Evolutionary conservation across 208 protist genomes (phyloP).

Genomic region (Acanthamoeba castellanii): DNA sequence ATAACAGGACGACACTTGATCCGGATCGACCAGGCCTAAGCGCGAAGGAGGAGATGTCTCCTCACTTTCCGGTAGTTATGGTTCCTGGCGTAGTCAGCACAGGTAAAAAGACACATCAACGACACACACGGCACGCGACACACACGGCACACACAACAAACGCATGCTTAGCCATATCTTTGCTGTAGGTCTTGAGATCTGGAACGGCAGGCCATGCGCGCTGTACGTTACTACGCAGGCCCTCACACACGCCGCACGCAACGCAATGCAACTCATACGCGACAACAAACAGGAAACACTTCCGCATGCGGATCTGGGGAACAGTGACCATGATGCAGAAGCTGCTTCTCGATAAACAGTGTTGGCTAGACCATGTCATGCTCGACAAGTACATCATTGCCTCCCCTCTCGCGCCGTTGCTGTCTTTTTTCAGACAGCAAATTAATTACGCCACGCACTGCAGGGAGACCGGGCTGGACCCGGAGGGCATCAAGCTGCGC

Average conservation of each 20-base stretch:
- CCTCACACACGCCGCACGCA: too few relatives aligned
- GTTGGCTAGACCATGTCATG: constrained; percentile 78
- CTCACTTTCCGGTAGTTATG: background rate
- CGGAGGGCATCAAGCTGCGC: constrained; percentile 91
- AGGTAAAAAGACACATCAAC: too few relatives aligned
- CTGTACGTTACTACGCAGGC: background rate
- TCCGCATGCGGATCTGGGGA: constrained; percentile 79
- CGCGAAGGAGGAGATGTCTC: background rate
- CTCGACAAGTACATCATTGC: constrained; percentile 59
- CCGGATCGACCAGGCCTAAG: background rate
- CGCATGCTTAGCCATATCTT: background rate
- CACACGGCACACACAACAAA: too few relatives aligned
- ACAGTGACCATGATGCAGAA: constrained; percentile 77
- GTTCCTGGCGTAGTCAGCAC: background rate
- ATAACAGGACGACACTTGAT: background rate
- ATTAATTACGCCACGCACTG: background rate
- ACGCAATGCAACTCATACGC: too few relatives aligned
- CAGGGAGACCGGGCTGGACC: constrained; percentile 87
- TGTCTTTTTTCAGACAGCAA: too few relatives aligned
- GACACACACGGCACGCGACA: too few relatives aligned
- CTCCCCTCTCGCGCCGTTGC: too few relatives aligned
- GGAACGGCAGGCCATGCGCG: background rate
- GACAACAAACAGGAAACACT: constrained; percentile 35
- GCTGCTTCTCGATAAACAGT: constrained; percentile 69
- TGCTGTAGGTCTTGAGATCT: constrained; percentile 5